Evolutionary conservation across 2,329 filamentous ascomycete genomes (phyloP), one percentile per base, ranked within the genome.

Genomic region (Phyllosticta citribraziliensis): DNA sequence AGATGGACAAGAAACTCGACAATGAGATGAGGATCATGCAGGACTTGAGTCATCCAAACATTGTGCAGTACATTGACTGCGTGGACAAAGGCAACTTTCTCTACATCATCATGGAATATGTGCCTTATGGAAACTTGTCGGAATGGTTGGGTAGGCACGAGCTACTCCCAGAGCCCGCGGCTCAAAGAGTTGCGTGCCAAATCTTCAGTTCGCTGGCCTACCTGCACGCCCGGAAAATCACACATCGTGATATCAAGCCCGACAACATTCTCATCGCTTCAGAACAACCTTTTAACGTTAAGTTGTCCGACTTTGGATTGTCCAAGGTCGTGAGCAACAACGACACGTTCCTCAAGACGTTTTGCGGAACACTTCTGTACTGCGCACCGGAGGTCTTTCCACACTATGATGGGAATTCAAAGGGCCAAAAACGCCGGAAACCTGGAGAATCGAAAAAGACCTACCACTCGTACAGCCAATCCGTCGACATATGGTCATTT

Each of bases 21-120:
- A 97, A 95, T 68, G 94, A 99, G 76, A 93, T 99, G 87, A 88
- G 85, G 66, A 97, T 99, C 67, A 97, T 99, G 91, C 85, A 88
- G 68, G 83, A 81, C 59, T 82, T 97, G 57, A 80, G 86, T 59
- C 94, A 99, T 77, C 83, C 85, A 2, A 93, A 97, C 68, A 92
- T 99, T 67, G 93, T 99, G 52, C 84, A 89, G 65, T 99, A 94
- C 70, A 84, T 95, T 60, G 91, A 96, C 67, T 89, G 94, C 69
- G 83, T 94, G 66, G 91, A 96, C 65, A 87, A 89, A 78, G 84
- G 86, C 53, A 81, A 89, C 50, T 80, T 91, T 70, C 81, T 97
- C 4, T 92, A 97, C 71, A 96, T 99, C 73, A 93, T 97, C 71
- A 99, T 99, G 94, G 94, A 99, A 70, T 96, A 84, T 67, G 84